phyloP scores from a whole-genome alignment of 805 yeast species.

The Cyberlindnera xylosilytica region DNA sequence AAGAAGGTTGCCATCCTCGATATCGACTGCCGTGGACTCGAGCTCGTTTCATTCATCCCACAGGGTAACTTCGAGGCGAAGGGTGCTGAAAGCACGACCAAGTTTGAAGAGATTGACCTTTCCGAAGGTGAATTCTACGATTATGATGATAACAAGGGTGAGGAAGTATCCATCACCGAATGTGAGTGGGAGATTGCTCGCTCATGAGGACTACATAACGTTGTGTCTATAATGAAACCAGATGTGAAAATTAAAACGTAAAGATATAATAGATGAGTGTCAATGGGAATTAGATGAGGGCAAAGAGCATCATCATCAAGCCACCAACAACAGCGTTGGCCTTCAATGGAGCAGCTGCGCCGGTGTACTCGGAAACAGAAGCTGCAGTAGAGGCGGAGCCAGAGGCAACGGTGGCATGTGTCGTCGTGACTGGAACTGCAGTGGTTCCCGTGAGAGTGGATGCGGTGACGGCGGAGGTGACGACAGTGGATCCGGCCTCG shows the following conservation, averaged over 20 bases:
- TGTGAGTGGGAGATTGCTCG: slow-evolving; percentile 59
- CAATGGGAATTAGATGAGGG: neutral
- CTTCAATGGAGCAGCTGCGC: neutral
- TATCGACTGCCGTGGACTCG: slow-evolving; percentile 86
- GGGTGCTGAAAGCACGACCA: slow-evolving; percentile 49
- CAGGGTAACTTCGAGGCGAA: slow-evolving; percentile 57
- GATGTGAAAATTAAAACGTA: neutral
- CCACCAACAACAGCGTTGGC: neutral
- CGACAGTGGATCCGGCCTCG: neutral
- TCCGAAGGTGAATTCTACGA: slow-evolving; percentile 91
- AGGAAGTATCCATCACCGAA: slow-evolving; percentile 79
- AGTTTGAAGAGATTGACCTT: slow-evolving; percentile 64
- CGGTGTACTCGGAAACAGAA: neutral
- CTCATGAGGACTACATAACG: slow-evolving; percentile 12
- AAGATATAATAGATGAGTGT: neutral
- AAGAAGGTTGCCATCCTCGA: slow-evolving; percentile 51
- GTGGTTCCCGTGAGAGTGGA: neutral
- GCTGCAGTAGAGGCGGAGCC: neutral
- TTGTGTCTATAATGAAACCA: neutral
- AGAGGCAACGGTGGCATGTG: slow-evolving; percentile 5
- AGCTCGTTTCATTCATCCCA: slow-evolving; percentile 64
- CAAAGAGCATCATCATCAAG: neutral
- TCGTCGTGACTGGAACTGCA: neutral
- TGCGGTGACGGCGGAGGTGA: neutral
- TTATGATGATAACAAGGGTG: slow-evolving; percentile 80